Conservation (phyloP, 805 yeast genomes). For the Suhomyces xylopsoci region DNA sequence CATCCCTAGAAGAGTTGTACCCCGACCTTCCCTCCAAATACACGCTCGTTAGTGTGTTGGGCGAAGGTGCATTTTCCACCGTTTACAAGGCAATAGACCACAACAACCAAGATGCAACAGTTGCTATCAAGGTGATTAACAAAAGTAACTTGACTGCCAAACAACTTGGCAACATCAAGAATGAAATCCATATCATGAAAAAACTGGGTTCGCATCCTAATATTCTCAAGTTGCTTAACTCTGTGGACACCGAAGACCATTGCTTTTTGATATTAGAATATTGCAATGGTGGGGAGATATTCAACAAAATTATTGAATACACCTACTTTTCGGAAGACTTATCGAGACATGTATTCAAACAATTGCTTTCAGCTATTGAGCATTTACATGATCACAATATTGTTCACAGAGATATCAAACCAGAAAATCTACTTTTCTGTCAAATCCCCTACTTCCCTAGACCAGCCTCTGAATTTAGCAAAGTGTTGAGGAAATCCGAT, state of each 20-base stretch:
- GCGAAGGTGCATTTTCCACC: constrained; percentile 88
- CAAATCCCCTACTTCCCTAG: constrained; percentile 49
- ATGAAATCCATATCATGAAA: constrained; percentile 74
- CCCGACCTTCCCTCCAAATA: constrained; percentile 29
- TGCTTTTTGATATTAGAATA: constrained; percentile 68
- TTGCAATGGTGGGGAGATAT: constrained; percentile 76
- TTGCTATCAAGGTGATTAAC: constrained; percentile 76
- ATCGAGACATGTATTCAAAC: constrained; percentile 68
- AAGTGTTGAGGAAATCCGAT: constrained; percentile 47
- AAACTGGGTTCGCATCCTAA: constrained; percentile 53
- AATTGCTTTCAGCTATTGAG: constrained; percentile 66
- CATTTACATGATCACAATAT: constrained; percentile 65
- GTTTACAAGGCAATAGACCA: constrained; percentile 71
- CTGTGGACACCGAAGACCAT: constrained; percentile 48
- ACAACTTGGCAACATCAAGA: constrained; percentile 56
- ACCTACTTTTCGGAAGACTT: constrained; percentile 75
- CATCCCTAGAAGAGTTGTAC: constrained; percentile 9
- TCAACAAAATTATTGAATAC: constrained; percentile 72
- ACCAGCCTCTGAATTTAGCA: constrained; percentile 25
- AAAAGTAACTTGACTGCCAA: constrained; percentile 52
- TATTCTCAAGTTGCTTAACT: constrained; percentile 53
- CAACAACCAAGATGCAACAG: constrained; percentile 34
- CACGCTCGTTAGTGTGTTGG: constrained; percentile 39
- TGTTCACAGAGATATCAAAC: constrained; percentile 81
- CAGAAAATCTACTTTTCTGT: constrained; percentile 68